Base-by-base conservation (phyloP, 495 filamentous ascomycete genomes). In the Echria macrotheca region DNA sequence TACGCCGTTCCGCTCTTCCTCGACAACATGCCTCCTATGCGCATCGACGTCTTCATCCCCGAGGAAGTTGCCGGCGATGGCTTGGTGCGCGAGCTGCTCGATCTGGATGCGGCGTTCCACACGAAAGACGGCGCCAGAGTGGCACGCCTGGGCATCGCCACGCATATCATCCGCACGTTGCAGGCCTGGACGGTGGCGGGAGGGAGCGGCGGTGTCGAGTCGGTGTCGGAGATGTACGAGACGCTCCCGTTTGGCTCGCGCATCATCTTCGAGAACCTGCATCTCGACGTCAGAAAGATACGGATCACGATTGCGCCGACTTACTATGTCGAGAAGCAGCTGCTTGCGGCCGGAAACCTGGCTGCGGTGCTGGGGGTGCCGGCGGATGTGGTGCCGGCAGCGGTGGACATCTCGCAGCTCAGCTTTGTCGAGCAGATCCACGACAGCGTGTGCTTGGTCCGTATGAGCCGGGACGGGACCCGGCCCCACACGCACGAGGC, bases 31-130 rank as follows among this genome's bases (percentile, higher is more conserved):
- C 66, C 73, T 22, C 73, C 71, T 1, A 58, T 73, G 53, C 71
- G 71, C 22, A 67, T 75, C 50, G 73, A 76, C 50, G 70, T 73
- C 19, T 76, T 74, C 60, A 61, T 76, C 21, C 66, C 70, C 12
- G 65, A 73, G 44, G 59, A 65, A 29, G 64, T 69, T 3, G 51
- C 48, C 1, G 36, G 29, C 10, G 56, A 60, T 4, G 49, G 49
- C 12, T 44, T 53, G 15, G 57, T 75, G 32, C 69, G 73, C 47
- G 57, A 69, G 45, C 57, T 73, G 23, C 61, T 76, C 26, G 66
- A 71, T 44, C 55, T 74, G 4, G 54, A 68, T 10, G 58, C 57
- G 22, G 69, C 70, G 26, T 76, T 74, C 29, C 72, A 76, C 50
- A 75, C 67, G 38, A 75, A 73, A 48, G 73, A 76, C 29, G 50